Base-by-base conservation (phyloP, 1,139 yeast species). In the Saccharomycopsis crataegensis region DNA sequence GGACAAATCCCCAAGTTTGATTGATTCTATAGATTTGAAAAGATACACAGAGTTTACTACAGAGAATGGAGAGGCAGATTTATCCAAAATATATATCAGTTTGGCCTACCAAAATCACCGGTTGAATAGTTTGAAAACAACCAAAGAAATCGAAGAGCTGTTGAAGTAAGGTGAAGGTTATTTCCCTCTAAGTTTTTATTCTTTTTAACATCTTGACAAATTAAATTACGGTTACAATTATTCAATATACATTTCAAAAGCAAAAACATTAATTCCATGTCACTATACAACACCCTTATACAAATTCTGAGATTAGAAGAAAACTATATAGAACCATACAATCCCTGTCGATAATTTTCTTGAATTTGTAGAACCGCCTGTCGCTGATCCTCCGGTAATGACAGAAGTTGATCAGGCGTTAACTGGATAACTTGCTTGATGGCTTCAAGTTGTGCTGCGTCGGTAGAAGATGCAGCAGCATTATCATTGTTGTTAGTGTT, bases 351-450 rank as follows among this genome's bases (percentile, higher is more conserved):
- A 36, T 76, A 72, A 56, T 76, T 79, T 46, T 69, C 64, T 57
- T 69, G 71, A 41, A 79, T 68, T 57, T 71, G 68, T 8, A 63
- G 58, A 45, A 79, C 66, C 3, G 74, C 65, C 6, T 59, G 64
- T 53, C 64, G 69, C 65, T 86, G 88, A 40, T 78, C 82, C 6
- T 76, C 79, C 8, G 89, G 87, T 43, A 88, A 73, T 11, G 70
- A 71, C 2, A 70, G 69, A 8, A 90, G 70, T 55, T 89, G 94
- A 6, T 77, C 81, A 31, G 85, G 89, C 4, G 80, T 69, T 59
- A 91, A 70, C 17, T 72, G 72, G 59, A 86, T 67, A 2, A 89
- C 82, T 48, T 76, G 76, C 50, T 73, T 74, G 65, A 85, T 73
- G 47, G 83, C 66, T 11, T 68, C 71, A 2, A 74, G 71, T 59